Evolutionary conservation across 441 rosid species (phyloP).

Genomic region (Aleurites moluccanus): DNA sequence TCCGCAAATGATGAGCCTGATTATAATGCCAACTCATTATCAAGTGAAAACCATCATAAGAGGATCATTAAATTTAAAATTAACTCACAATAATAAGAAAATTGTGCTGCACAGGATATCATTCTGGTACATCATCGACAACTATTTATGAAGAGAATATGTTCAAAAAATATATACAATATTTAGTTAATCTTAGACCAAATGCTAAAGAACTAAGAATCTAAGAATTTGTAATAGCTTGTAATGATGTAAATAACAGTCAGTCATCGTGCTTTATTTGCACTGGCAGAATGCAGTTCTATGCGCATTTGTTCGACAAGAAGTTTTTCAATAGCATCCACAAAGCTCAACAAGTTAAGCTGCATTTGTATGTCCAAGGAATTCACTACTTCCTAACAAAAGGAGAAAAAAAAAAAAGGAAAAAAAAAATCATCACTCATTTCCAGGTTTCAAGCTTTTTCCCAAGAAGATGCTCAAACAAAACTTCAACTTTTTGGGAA

Average conservation of each 20-base stretch:
- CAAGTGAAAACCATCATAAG: too few species aligned
- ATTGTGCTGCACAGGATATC: not conserved
- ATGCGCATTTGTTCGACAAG: slow-evolving; percentile 23
- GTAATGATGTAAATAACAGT: not conserved
- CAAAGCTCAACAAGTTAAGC: slow-evolving; percentile 54
- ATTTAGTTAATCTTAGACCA: not conserved
- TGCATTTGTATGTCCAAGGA: slow-evolving; percentile 52
- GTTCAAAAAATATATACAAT: not conserved
- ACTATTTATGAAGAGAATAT: not conserved
- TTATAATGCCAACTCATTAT: not conserved
- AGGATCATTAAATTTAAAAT: not conserved
- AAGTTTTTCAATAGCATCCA: slow-evolving; percentile 28
- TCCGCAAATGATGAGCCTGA: not conserved
- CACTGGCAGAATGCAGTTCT: slow-evolving; percentile 31
- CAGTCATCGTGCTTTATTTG: not conserved
- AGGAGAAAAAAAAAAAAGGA: not conserved
- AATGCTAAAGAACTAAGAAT: not conserved
- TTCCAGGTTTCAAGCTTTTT: not conserved
- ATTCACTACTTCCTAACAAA: slow-evolving; percentile 59
- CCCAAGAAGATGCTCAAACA: not conserved
- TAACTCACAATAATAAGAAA: not conserved
- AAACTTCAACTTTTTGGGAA: not conserved
- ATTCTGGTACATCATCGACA: not conserved
- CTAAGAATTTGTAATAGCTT: not conserved
- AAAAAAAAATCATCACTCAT: not conserved